These are phyloP conservation scores for Hyaloperonospora brassicae DNA, from an alignment of 352 stramenopile species.

Conservation along the genomic window DNA sequence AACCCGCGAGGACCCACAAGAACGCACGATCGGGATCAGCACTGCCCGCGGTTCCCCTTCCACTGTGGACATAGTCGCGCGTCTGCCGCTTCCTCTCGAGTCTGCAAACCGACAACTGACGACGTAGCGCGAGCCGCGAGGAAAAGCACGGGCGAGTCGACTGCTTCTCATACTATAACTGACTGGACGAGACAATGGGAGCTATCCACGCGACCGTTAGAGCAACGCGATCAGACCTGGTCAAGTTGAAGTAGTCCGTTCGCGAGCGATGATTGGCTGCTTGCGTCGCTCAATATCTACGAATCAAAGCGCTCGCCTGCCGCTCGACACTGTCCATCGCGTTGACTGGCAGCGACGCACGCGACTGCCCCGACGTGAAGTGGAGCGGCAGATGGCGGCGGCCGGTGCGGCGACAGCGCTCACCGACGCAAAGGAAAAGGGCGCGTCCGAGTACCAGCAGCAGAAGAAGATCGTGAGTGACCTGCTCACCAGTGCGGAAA, in stretches of 20 bases:
- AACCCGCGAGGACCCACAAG: background rate
- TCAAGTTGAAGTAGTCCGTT: too few species aligned
- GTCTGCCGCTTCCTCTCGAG: background rate
- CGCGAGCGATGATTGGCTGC: too few species aligned
- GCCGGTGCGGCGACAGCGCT: conserved; percentile 19
- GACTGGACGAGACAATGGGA: too few species aligned
- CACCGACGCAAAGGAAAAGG: conserved; percentile 46
- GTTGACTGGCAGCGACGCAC: too few species aligned
- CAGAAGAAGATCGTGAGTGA: conserved; percentile 73
- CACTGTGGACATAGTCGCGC: conserved; percentile 11
- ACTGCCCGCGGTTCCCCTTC: conserved; percentile 10
- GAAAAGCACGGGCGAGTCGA: background rate
- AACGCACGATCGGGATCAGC: conserved; percentile 13
- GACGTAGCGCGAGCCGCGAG: background rate
- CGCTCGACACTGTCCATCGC: too few species aligned
- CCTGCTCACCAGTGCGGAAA: conserved; percentile 62
- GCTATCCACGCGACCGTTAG: too few species aligned
- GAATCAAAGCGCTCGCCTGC: too few species aligned
- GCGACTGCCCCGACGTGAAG: too few species aligned
- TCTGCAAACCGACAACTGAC: conserved; percentile 2
- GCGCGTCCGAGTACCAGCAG: conserved; percentile 62
- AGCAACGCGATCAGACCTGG: too few species aligned
- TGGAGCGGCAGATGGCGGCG: conserved; percentile 17
- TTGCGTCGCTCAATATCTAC: too few species aligned
- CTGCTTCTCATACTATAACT: too few species aligned